These are phyloP conservation scores for Aphanomyces euteiches DNA, from an alignment of 352 stramenopile species.

Conservation along the genomic window DNA sequence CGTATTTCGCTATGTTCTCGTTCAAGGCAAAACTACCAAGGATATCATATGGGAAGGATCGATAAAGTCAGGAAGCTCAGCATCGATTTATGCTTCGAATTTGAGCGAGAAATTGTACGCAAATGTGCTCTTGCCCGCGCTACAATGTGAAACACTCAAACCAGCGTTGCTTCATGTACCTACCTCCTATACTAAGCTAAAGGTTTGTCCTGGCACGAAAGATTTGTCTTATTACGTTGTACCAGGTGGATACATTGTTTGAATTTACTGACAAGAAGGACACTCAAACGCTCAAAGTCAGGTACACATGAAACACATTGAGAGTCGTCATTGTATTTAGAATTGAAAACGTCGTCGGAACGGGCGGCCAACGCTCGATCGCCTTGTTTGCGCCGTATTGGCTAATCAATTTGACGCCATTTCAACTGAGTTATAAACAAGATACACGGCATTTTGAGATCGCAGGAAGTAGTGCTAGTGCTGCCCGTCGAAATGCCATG, in stretches of 20 bases:
- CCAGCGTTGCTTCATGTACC: conserved; percentile 18
- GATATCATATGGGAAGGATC: conserved; percentile 27
- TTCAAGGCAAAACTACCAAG: conserved; percentile 11
- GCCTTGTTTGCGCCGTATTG: conserved; percentile 22
- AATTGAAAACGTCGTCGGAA: conserved; percentile 25
- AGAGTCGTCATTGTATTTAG: not conserved
- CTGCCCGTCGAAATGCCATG: conserved; percentile 4
- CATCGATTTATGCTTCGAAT: conserved; percentile 16
- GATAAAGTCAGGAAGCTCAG: conserved; percentile 15
- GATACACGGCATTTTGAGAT: conserved; percentile 26
- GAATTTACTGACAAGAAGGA: conserved; percentile 10
- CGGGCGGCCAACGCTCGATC: conserved; percentile 16
- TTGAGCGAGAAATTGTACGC: conserved; percentile 20
- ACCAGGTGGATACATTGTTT: conserved; percentile 17
- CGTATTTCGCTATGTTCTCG: conserved; percentile 9
- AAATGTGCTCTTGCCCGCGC: conserved; percentile 12
- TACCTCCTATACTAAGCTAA: not conserved
- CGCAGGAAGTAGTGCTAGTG: conserved; percentile 1
- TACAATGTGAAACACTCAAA: conserved; percentile 26
- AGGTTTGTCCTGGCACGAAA: too few relatives aligned
- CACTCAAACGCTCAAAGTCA: conserved; percentile 25
- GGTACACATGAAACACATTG: not conserved
- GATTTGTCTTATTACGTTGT: too few relatives aligned
- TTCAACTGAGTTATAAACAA: conserved; percentile 23
- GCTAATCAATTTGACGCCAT: conserved; percentile 28